Base-by-base conservation (phyloP, 805 yeast genomes). In the Kodamaea neixiangensis region DNA sequence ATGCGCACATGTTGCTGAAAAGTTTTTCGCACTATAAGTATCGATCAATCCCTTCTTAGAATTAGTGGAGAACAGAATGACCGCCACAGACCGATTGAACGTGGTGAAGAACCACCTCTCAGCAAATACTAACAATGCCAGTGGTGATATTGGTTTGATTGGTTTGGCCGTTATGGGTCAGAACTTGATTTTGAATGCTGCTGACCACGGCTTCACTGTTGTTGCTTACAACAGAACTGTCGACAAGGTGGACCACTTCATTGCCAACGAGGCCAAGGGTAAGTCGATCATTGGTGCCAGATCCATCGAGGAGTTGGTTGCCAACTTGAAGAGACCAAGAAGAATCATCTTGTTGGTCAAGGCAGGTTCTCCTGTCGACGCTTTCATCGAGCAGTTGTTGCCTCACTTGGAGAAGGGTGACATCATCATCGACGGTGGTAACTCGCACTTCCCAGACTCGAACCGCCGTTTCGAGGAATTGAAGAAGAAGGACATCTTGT, bases 81-180 rank as follows among this genome's bases (percentile, higher is more conserved):
- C 50, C 19, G 45, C 54, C 19, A 17, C 45, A 39, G 25, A 46
- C 5, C 54, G 59, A n/a, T 54, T 56, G 31, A 9, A 47, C 6
- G 46, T 53, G 37, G 41, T 57, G 14, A 49, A 54, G 10, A 51
- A 51, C 50, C 61, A 57, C 44, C 50, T 58, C 25, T 10, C 33
- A 7, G 17, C 52, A 7, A 47, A 37, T 55, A 63, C 69, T 68
- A 67, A 63, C 68, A 54, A 47, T 18, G 52, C 59, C 63, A 84
- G 89, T 71, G 94, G 93, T 81, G 99, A 93, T 86, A 85, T 93
- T 75, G 99, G 97, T 76, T 89, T 93, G 73, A 92, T 94, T 69
- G 99, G 99, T 73, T 83, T 93, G 83, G 99, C 99, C 87, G 99
- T 93, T 63, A 93, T 93, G 99, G 99, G 99, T 77, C 96, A 89